phyloP scores from a whole-genome alignment of 202 grass and related monocot species.

The Zoysia matrella region DNA sequence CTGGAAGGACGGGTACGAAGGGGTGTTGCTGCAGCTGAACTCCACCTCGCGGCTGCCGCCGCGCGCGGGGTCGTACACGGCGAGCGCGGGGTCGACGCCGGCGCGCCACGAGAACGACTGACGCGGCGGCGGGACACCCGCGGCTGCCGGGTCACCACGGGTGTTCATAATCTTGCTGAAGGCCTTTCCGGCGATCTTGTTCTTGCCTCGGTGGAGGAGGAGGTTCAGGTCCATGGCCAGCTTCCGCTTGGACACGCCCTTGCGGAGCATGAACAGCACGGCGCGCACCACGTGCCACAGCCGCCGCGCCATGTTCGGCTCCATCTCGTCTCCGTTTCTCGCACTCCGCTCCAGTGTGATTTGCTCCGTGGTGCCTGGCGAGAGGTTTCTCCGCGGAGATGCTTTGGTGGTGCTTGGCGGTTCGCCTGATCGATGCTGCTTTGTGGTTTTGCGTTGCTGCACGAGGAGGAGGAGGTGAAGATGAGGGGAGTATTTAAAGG shows the following conservation, averaged over 20 bases:
- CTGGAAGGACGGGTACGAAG: conserved; percentile 59
- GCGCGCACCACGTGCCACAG: conserved; percentile 36
- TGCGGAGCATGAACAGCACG: conserved; percentile 81
- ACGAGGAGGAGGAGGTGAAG: conserved; percentile 28
- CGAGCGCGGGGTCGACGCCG: neutral
- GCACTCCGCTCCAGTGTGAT: neutral
- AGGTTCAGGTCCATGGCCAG: conserved; percentile 76
- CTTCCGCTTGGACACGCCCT: conserved; percentile 82
- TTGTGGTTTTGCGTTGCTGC: conserved; percentile 27
- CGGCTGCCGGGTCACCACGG: conserved; percentile 23
- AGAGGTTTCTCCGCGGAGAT: conserved; percentile 8
- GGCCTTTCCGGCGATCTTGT: conserved; percentile 77
- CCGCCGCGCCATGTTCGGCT: conserved; percentile 46
- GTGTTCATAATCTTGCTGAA: conserved; percentile 59
- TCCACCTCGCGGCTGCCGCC: conserved; percentile 59
- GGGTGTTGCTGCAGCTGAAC: conserved; percentile 95
- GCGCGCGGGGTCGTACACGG: conserved; percentile 28
- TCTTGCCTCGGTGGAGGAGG: conserved; percentile 56
- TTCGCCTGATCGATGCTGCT: neutral
- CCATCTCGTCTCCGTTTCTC: conserved; percentile 41
- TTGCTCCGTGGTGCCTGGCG: neutral
- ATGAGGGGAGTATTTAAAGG: conserved; percentile 54
- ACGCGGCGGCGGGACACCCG: neutral
- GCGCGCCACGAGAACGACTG: conserved; percentile 42
- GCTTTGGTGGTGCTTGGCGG: conserved; percentile 24